These are phyloP conservation scores for Phaeotremella skinneri DNA, from an alignment of 768 basidiomycete genomes.

Conservation along the genomic window DNA sequence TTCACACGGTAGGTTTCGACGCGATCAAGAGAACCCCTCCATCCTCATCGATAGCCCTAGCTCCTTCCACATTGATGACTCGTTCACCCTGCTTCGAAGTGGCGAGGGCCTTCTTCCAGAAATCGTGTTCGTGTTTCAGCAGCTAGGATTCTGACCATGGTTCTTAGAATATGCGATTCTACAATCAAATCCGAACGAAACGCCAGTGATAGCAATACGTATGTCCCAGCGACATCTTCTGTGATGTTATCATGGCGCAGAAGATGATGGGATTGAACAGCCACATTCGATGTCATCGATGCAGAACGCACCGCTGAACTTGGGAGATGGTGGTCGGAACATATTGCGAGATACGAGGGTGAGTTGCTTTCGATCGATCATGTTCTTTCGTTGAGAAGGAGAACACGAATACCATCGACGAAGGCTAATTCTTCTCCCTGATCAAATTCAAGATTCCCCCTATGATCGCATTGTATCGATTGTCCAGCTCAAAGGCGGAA, in stretches of 20 bases:
- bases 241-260: neutral
- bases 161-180: neutral
- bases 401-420: neutral
- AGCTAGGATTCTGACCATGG: neutral
- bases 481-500: neutral
- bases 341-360: neutral
- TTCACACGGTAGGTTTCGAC: neutral
- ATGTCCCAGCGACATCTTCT: neutral
- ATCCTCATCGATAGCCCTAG: neutral
- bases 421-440: neutral
- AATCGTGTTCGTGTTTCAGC: neutral
- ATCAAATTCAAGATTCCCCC: neutral
- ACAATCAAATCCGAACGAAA: neutral
- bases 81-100: neutral
- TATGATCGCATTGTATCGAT: neutral
- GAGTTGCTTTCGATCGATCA: neutral
- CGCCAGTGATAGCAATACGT: neutral
- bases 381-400: neutral
- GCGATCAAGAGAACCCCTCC: neutral
- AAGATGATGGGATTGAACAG: neutral
- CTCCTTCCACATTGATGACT: neutral
- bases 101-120: neutral
- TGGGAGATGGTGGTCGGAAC: neutral
- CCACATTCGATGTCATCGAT: neutral
- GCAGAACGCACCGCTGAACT: neutral